phyloP scores from a whole-genome alignment of 164 flowering plant species.

The Annona squamosa region DNA sequence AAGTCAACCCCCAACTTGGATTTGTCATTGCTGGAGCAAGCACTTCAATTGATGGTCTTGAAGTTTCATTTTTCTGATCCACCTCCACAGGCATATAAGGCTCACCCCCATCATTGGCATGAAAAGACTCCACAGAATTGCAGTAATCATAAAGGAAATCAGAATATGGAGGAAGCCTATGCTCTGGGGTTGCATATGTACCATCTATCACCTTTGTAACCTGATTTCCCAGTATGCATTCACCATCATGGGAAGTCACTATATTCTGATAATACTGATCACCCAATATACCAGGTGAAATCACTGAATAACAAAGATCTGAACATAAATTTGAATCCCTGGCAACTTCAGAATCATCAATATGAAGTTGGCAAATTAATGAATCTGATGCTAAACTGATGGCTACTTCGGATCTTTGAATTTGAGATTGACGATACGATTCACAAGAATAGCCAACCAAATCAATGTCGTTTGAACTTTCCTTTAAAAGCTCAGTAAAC shows the following conservation, averaged over 20 bases:
- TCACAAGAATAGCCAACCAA: conserved; percentile 23
- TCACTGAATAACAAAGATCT: conserved; percentile 21
- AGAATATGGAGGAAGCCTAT: conserved; percentile 19
- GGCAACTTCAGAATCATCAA: conserved; percentile 19
- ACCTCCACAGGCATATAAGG: conserved; percentile 23
- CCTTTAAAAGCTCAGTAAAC: conserved; percentile 27
- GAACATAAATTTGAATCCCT: conserved; percentile 20
- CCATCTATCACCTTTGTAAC: conserved; percentile 19
- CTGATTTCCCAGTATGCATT: conserved; percentile 17
- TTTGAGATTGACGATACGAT: conserved; percentile 21
- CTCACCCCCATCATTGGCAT: conserved; percentile 23
- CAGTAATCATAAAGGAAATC: conserved; percentile 32
- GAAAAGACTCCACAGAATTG: conserved; percentile 22
- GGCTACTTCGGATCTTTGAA: conserved; percentile 12
- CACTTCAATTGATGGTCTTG: conserved; percentile 36
- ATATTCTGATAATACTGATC: conserved; percentile 27
- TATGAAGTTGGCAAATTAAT: conserved; percentile 20
- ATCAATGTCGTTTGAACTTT: conserved; percentile 21
- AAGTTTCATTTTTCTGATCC: conserved; percentile 25
- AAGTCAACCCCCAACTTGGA: conserved; percentile 15
- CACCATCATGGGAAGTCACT: conserved; percentile 19
- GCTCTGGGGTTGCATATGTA: conserved; percentile 24
- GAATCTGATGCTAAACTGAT: conserved; percentile 14
- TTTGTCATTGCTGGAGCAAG: conserved; percentile 27
- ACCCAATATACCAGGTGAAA: conserved; percentile 22